Percentiles rank a stretch among this genome's conserved stretches.
Conservation (phyloP, 2,329 filamentous ascomycete genomes). For the Penicillium janthinellum region DNA sequence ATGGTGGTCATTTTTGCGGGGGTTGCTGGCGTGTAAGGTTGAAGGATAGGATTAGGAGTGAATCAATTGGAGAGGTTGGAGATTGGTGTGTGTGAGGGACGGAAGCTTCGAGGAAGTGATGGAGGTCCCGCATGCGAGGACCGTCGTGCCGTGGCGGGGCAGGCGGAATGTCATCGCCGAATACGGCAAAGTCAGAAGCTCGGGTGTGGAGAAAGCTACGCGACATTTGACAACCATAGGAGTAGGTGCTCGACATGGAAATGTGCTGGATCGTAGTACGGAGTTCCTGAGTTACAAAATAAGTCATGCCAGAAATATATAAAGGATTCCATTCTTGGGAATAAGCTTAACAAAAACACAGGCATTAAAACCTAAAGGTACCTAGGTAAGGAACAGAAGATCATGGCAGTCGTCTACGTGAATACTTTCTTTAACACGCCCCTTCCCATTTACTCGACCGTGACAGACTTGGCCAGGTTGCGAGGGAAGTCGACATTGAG, state of each 20-base stretch:
- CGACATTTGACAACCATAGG: no score
- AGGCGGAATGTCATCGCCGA: constrained; percentile 19
- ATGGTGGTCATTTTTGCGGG: constrained; percentile 51
- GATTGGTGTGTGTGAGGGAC: constrained; percentile 3
- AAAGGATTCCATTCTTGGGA: constrained; percentile 22
- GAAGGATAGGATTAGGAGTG: no score
- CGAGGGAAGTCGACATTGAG: constrained; percentile 98
- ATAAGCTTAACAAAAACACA: constrained; percentile 22
- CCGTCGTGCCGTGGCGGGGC: constrained; percentile 8
- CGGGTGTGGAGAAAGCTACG: background rate
- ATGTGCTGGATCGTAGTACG: no score
- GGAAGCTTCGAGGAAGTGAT: constrained; percentile 12
- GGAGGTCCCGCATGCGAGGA: background rate
- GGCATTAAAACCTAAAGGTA: constrained; percentile 23
- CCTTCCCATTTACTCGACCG: constrained; percentile 74
- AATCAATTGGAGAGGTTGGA: background rate
- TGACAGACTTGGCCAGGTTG: constrained; percentile 98
- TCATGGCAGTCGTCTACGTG: constrained; percentile 30
- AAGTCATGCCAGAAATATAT: background rate
- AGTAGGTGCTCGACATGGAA: no score
- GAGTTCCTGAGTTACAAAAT: no score
- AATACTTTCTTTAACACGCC: constrained; percentile 3
- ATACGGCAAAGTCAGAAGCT: constrained; percentile 17
- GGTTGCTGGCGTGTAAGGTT: background rate
- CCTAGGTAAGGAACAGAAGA: constrained; percentile 14